A percentile compares a stretch with the other conserved stretches of the same genome.
phyloP scores from a whole-genome alignment of 257 asterid genomes.

The Pogostemon cablin region DNA sequence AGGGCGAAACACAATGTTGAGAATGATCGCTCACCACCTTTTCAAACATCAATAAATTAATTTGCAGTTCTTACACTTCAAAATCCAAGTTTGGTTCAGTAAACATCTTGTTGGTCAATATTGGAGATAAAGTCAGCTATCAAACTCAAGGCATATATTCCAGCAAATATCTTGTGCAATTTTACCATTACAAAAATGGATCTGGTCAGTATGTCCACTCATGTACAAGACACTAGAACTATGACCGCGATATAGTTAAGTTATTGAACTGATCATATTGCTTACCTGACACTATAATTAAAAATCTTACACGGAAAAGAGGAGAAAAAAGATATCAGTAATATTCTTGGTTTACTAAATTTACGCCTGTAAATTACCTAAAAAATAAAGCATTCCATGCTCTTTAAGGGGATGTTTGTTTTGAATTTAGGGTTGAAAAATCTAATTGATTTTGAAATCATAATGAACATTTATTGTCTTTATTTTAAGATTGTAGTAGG shows the following conservation, averaged over 20 bases:
- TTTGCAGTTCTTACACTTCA: neutral
- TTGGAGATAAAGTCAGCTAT: conserved; percentile 1
- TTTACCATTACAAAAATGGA: neutral
- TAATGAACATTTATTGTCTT: no score
- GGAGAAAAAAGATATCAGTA: neutral
- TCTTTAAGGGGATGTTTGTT: no score
- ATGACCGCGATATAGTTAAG: no score
- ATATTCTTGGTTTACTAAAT: neutral
- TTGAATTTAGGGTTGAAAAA: no score
- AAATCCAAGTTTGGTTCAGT: conserved; percentile 7
- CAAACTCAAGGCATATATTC: neutral
- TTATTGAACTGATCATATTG: no score
- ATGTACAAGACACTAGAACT: no score
- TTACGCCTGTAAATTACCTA: neutral
- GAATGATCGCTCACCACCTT: conserved; percentile 98
- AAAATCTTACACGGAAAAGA: neutral
- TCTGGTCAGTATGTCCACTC: neutral
- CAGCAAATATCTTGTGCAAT: neutral
- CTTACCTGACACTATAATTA: neutral
- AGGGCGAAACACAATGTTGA: conserved; percentile 96
- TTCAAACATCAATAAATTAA: conserved; percentile 32
- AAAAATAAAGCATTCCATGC: neutral
- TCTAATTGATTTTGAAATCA: no score
- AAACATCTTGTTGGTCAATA: neutral
- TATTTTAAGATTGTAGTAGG: no score